These are phyloP conservation scores for Fusarium tjaetaba DNA, from an alignment of 2,329 filamentous ascomycete genomes.

Conservation along the genomic window DNA sequence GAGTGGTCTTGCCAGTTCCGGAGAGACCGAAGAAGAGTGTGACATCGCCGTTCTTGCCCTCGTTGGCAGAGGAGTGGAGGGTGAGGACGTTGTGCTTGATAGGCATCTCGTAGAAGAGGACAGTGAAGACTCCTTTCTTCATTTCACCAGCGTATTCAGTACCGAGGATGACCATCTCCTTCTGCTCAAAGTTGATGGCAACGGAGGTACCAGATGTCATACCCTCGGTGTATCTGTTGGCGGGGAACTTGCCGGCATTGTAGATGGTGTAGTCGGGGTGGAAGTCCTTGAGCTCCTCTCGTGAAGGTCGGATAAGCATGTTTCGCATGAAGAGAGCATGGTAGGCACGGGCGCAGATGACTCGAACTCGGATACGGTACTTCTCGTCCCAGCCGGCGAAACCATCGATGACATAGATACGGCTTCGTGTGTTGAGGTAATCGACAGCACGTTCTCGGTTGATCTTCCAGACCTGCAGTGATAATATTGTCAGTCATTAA, in stretches of 20 bases:
- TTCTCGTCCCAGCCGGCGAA: slow-evolving; percentile 99
- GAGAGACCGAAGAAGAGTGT: slow-evolving; percentile 99
- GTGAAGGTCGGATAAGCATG: slow-evolving; percentile 96
- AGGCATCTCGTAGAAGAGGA: slow-evolving; percentile 99
- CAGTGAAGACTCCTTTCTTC: slow-evolving; percentile 98
- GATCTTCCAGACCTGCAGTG: slow-evolving; percentile 92
- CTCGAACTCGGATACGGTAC: slow-evolving; percentile 96
- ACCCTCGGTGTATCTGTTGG: slow-evolving; percentile 96
- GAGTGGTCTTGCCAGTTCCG: slow-evolving; percentile 97
- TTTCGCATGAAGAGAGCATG: slow-evolving; percentile 99
- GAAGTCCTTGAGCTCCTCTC: slow-evolving; percentile 95
- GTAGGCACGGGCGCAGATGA: slow-evolving; percentile 98
- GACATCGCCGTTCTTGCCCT: slow-evolving; percentile 93
- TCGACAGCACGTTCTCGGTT: slow-evolving; percentile 99
- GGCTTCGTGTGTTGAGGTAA: slow-evolving; percentile 98
- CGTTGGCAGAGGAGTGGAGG: slow-evolving; percentile 97
- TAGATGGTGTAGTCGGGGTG: slow-evolving; percentile 99
- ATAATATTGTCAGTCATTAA: slow-evolving; percentile 42
- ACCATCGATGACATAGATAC: slow-evolving; percentile 98
- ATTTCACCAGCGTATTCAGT: slow-evolving; percentile 89
- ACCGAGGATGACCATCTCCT: slow-evolving; percentile 99
- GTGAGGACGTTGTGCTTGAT: slow-evolving; percentile 99
- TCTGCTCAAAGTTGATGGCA: slow-evolving; percentile 98
- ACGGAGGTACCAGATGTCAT: slow-evolving; percentile 99
- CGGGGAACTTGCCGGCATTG: slow-evolving; percentile 98